These are phyloP conservation scores for Oleoguttula mirabilis DNA, from an alignment of 495 filamentous ascomycete species.

Conservation along the genomic window DNA sequence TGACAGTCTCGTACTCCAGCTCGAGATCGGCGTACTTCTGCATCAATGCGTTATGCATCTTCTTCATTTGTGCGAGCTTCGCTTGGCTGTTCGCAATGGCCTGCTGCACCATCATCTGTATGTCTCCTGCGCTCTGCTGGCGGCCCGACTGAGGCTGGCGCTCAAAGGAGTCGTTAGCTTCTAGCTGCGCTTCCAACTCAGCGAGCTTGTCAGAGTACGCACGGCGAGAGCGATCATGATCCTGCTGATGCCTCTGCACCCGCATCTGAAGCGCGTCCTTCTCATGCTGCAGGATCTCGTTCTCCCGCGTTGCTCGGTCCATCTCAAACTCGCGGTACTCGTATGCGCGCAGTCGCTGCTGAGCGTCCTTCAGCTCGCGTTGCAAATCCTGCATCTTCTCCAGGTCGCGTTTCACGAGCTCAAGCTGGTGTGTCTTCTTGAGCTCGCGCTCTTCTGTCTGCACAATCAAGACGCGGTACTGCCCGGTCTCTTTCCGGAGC, in stretches of 20 bases:
- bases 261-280: constrained; percentile 40
- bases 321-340: constrained; percentile 47
- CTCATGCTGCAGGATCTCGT: constrained; percentile 39
- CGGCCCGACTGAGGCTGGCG: neutral
- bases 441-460: constrained; percentile 51
- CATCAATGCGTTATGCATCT: constrained; percentile 32
- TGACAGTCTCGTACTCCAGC: constrained; percentile 19
- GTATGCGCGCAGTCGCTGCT: constrained; percentile 41
- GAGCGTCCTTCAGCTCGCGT: constrained; percentile 45
- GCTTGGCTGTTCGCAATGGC: constrained; percentile 35
- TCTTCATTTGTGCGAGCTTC: constrained; percentile 36
- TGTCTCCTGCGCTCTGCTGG: neutral
- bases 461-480: constrained; percentile 45
- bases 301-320: constrained; percentile 37
- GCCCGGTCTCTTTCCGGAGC: constrained; percentile 39
- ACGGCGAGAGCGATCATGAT: constrained; percentile 35
- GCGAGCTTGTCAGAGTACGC: constrained; percentile 36
- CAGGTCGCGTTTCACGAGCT: constrained; percentile 44
- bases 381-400: constrained; percentile 48
- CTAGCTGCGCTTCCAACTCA: constrained; percentile 33
- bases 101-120: constrained; percentile 27
- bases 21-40: constrained; percentile 29
- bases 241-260: constrained; percentile 40
- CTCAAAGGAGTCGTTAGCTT: constrained; percentile 21
- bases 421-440: constrained; percentile 44